Evolutionary conservation across 805 yeast species (phyloP).

Genomic region (Wickerhamiella musiphila): DNA sequence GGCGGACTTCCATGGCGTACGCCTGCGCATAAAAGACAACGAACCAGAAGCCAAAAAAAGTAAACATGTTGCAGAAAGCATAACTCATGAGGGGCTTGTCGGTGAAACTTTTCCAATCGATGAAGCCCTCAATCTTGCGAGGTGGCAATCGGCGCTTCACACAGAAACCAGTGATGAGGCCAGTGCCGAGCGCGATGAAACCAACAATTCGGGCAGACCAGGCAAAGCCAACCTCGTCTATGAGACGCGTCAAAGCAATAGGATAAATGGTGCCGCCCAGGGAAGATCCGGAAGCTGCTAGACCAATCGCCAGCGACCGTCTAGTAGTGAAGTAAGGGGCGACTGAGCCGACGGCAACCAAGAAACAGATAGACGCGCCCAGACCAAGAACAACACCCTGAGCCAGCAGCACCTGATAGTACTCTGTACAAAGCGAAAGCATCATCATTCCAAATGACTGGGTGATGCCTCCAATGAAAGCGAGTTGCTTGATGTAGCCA

Average conservation of each 20-base stretch:
- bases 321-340: constrained; percentile 29
- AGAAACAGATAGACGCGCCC: constrained; percentile 28
- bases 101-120: constrained; percentile 15
- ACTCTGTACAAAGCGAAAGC: constrained; percentile 21
- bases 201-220: constrained; percentile 38
- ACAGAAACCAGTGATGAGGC: constrained; percentile 13
- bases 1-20: constrained; percentile 17
- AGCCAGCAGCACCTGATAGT: constrained; percentile 35
- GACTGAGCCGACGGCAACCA: constrained; percentile 28
- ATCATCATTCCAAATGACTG: constrained; percentile 19
- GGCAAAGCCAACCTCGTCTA: constrained; percentile 30
- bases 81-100: constrained; percentile 16
- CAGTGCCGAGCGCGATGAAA: constrained; percentile 24
- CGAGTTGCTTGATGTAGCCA: constrained; percentile 16
- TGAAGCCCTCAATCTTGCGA: constrained; percentile 13
- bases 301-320: constrained; percentile 29
- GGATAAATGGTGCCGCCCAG: constrained; percentile 35
- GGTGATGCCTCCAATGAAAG: constrained; percentile 13
- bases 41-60: constrained; percentile 20
- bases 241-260: constrained; percentile 27
- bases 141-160: constrained; percentile 20
- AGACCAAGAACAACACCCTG: constrained; percentile 35
- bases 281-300: constrained; percentile 35
- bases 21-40: constrained; percentile 21
- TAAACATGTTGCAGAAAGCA: constrained; percentile 16